Evolutionary conservation across 2,329 filamentous ascomycete species (phyloP), one percentile per base, ranked within the genome.

Genomic region (Neofusicoccum parvum): DNA sequence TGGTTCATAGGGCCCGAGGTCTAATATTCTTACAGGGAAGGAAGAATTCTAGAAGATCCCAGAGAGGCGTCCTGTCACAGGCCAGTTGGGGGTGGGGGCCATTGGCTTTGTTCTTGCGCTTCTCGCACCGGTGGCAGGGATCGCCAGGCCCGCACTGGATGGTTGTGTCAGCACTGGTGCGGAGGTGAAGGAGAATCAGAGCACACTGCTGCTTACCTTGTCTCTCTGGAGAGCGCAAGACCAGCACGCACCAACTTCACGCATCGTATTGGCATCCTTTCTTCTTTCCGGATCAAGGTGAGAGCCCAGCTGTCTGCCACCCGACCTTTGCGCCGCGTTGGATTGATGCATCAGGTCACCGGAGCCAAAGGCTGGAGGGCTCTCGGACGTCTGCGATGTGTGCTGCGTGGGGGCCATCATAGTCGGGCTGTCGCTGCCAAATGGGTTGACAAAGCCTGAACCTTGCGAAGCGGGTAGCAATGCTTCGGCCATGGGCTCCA

Each of bases 211-310:
- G 17, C 51, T 72, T 69, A 79, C 77, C 66, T 79, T 78, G 69
- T 82, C 81, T 70, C 81, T 75, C 67, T 83, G 81, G 56, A 83
- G 72, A 4, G 77, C 78, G 66, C 81, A 83, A 34, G 80, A 76
- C 81, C 81, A 83, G 65, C 81, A 83, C 10, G 80, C 79, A 23
- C 78, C 78, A 7, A 78, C 75, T 62, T 80, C 80, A 14, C 81
- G 79, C 80, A 82, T 81, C 46, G 77, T 74, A 56, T 79, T 76
- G 48, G 78, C 80, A 60, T 78, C 76, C 66, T 78, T 77, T 17
- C 77, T 77, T 41, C 75, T 75, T 11, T 72, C 77, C 48, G 69
- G 74, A 51, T 72, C 70, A 56, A 75, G 72, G 68, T 74, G 77
- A 11, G 76, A 77, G 62, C 78, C 78, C 12, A 81, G 72, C 32